A percentile compares a stretch with the other conserved stretches of the same genome.
Evolutionary conservation across 352 stramenopile genomes (phyloP).

Genomic region (Pythium biforme): DNA sequence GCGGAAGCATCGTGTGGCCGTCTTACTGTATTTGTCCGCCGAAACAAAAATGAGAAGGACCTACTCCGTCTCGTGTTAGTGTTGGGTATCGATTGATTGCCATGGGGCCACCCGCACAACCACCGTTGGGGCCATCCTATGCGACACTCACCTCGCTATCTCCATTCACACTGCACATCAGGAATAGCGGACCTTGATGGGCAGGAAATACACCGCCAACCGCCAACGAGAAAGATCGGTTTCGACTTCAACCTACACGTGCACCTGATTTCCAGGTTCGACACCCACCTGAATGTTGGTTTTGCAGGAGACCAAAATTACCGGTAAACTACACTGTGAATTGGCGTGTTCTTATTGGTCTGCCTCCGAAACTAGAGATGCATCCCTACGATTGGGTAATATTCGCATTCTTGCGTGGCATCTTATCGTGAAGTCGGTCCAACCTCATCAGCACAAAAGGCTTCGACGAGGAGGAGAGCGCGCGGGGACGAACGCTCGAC

Average conservation of each 20-base stretch:
- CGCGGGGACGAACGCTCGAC: background rate
- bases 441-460: background rate
- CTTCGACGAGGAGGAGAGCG: background rate
- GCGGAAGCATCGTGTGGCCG: conserved; percentile 6
- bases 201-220: too few relatives aligned
- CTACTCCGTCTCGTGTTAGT: too few relatives aligned
- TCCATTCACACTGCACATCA: background rate
- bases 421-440: conserved; percentile 19
- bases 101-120: background rate
- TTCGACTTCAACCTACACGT: conserved; percentile 2
- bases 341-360: conserved; percentile 5
- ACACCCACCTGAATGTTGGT: background rate
- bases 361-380: background rate
- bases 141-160: background rate
- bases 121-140: background rate
- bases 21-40: background rate
- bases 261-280: background rate
- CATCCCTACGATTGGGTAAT: conserved; percentile 14
- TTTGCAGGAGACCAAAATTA: conserved; percentile 2
- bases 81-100: background rate
- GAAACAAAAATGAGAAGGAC: background rate
- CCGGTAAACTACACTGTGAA: background rate
- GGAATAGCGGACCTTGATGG: background rate
- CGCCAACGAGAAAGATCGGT: background rate
- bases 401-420: conserved; percentile 16